Conservation (phyloP, 805 yeast genomes). For the Hermanozyma aechmeae region DNA sequence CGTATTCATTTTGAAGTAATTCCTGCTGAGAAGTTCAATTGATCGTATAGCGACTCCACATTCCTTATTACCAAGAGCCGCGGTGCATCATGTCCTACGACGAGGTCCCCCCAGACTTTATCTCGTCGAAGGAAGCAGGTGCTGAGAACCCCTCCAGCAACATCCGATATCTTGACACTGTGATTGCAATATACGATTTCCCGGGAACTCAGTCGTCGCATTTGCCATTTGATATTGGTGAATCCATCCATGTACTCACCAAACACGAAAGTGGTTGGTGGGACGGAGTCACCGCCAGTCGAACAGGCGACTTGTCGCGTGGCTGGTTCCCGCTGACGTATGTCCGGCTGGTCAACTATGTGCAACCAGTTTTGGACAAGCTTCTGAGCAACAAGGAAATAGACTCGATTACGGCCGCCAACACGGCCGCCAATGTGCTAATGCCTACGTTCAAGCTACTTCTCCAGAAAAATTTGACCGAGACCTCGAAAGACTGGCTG, state of each 20-base stretch:
- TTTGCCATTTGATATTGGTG: slow-evolving; percentile 52
- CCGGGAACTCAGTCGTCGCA: slow-evolving; percentile 43
- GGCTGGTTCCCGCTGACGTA: slow-evolving; percentile 84
- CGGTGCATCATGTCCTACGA: slow-evolving; percentile 12
- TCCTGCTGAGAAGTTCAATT: no score
- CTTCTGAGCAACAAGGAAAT: slow-evolving; percentile 30
- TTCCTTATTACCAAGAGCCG: no score
- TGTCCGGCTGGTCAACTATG: slow-evolving; percentile 39
- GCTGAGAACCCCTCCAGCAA: no score
- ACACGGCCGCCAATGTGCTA: slow-evolving; percentile 37
- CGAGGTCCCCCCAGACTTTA: slow-evolving; percentile 33
- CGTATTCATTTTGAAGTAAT: no score
- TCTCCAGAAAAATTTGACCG: slow-evolving; percentile 26
- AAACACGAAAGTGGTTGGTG: slow-evolving; percentile 73
- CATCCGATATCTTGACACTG: slow-evolving; percentile 46
- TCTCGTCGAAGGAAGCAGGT: slow-evolving; percentile 20
- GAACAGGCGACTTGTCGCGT: slow-evolving; percentile 36
- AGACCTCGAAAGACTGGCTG: slow-evolving; percentile 22
- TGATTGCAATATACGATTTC: slow-evolving; percentile 48
- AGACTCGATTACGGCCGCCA: slow-evolving; percentile 36
- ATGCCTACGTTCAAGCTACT: slow-evolving; percentile 31
- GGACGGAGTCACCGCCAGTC: slow-evolving; percentile 55
- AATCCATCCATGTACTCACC: slow-evolving; percentile 57
- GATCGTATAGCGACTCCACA: no score
- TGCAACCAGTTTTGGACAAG: slow-evolving; percentile 30